Evolutionary conservation across 345 rosid species (phyloP).

Genomic region (Moricandia arvensis): DNA sequence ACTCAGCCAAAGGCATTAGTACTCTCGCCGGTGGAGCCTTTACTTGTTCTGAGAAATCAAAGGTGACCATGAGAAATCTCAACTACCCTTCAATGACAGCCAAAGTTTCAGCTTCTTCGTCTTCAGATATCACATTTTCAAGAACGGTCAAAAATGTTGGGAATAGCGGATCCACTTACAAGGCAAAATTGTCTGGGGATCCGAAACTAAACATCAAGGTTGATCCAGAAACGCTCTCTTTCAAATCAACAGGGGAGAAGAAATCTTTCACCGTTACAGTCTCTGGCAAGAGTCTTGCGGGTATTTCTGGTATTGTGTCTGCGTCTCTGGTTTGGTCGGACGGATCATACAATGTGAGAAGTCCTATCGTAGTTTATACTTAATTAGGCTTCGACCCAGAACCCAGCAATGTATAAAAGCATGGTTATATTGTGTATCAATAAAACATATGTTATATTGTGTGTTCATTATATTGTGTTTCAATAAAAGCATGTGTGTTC

Average conservation of each 20-base stretch:
- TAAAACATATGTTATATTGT: not conserved
- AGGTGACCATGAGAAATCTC: constrained; percentile 24
- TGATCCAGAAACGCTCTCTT: constrained; percentile 26
- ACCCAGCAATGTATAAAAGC: no score
- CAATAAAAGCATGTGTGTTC: no score
- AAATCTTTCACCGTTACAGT: constrained; percentile 29
- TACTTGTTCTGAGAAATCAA: constrained; percentile 31
- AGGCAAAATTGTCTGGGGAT: constrained; percentile 17
- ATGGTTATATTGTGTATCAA: not conserved
- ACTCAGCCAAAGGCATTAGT: constrained; percentile 10
- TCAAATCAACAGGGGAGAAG: constrained; percentile 23
- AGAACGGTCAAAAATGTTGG: constrained; percentile 46
- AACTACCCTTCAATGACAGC: constrained; percentile 47
- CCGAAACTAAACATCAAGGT: constrained; percentile 25
- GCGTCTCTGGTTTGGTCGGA: constrained; percentile 34
- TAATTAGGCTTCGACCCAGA: not conserved
- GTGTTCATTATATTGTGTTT: not conserved
- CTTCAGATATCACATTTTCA: constrained; percentile 29
- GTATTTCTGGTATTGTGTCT: constrained; percentile 17
- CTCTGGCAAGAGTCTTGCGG: constrained; percentile 22
- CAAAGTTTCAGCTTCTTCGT: not conserved
- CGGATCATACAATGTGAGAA: constrained; percentile 29
- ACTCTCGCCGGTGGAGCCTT: constrained; percentile 24
- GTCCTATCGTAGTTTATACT: constrained; percentile 26
- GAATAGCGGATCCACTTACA: constrained; percentile 27